These are phyloP conservation scores for Ceriops zippeliana DNA, from an alignment of 345 rosid species.

Conservation along the genomic window DNA sequence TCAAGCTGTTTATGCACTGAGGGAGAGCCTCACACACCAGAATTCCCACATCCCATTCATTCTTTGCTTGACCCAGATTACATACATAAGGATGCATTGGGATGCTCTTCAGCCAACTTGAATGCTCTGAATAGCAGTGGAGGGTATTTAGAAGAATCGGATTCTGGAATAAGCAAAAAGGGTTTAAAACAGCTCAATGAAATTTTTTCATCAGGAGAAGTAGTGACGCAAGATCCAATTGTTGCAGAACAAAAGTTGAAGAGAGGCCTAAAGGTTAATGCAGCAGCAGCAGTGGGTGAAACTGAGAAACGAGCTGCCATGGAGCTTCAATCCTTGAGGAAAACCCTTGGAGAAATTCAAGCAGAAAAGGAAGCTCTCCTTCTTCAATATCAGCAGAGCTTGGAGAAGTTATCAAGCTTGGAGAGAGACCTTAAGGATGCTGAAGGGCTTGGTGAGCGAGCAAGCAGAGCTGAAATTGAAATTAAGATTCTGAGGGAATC, in stretches of 20 bases:
- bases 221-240: constrained; percentile 17
- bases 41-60: constrained; percentile 35
- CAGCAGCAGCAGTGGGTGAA: constrained; percentile 11
- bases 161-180: constrained; percentile 39
- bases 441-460: constrained; percentile 27
- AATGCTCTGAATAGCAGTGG: constrained; percentile 22
- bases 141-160: constrained; percentile 34
- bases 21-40: constrained; percentile 24
- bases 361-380: constrained; percentile 24
- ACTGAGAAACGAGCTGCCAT: constrained; percentile 10
- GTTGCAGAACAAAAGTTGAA: constrained; percentile 25
- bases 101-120: constrained; percentile 32
- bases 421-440: constrained; percentile 28
- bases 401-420: constrained; percentile 28
- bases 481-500: constrained; percentile 26
- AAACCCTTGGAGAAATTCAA: constrained; percentile 27
- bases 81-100: constrained; percentile 34
- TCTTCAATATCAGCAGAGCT: constrained; percentile 27
- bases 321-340: constrained; percentile 20
- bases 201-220: constrained; percentile 34
- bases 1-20: constrained; percentile 16
- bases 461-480: constrained; percentile 35
- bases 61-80: constrained; percentile 44
- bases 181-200: constrained; percentile 73
- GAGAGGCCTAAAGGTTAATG: constrained; percentile 22